Evolutionary conservation across 441 rosid genomes (phyloP).

Genomic region (Syzygium syzygioides): DNA sequence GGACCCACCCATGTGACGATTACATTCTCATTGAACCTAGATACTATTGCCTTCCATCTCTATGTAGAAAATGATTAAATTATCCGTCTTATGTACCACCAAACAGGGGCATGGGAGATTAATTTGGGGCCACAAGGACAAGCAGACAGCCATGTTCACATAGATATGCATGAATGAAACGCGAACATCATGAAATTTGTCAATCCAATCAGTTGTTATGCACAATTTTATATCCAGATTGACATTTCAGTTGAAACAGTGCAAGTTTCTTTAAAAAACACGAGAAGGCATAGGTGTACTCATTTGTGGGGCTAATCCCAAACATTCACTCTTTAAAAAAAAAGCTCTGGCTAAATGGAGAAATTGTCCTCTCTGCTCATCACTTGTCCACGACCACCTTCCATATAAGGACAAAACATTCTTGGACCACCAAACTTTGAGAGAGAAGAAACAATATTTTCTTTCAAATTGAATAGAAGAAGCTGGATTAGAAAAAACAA

Average conservation of each 20-base stretch:
- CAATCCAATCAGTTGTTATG: neutral
- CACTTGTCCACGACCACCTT: neutral
- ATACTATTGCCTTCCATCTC: neutral
- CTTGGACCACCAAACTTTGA: neutral
- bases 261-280: neutral
- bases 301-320: neutral
- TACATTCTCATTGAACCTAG: neutral
- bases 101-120: neutral
- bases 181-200: neutral
- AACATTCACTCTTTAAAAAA: neutral
- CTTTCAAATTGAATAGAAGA: neutral
- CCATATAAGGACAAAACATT: neutral
- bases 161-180: neutral
- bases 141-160: neutral
- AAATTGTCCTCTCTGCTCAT: neutral
- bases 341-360: neutral
- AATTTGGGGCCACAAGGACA: neutral
- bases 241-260: neutral
- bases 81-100: neutral
- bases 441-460: neutral
- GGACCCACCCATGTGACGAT: neutral
- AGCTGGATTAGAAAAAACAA: neutral
- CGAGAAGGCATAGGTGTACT: neutral
- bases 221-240: neutral
- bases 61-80: neutral